A percentile compares a stretch with the other conserved stretches of the same genome.
Conservation (phyloP, 1,284 basidiomycete species). For the Puccinia horiana region DNA sequence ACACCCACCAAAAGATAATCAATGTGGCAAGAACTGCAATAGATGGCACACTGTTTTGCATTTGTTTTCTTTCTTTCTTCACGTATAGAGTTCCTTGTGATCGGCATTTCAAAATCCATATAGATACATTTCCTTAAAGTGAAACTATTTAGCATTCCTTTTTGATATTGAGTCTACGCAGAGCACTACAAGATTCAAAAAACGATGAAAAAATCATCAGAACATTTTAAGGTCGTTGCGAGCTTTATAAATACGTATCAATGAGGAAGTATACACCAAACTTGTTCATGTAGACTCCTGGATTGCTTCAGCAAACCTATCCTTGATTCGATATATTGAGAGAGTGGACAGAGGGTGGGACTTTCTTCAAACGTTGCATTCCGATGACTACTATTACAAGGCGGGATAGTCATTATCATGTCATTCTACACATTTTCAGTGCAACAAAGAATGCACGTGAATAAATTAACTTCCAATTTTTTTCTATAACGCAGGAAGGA, state of each 20-base stretch:
- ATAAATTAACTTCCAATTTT: not conserved
- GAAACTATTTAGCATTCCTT: not conserved
- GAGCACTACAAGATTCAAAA: not conserved
- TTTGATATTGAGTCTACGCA: too few species aligned
- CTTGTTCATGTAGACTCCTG: constrained; percentile 6
- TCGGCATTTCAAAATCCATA: too few species aligned
- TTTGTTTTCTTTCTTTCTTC: too few species aligned
- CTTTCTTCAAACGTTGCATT: not conserved
- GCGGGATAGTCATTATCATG: not conserved
- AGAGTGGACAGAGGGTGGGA: not conserved
- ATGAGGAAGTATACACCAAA: not conserved
- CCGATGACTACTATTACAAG: not conserved
- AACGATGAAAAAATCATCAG: too few species aligned
- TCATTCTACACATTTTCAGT: not conserved
- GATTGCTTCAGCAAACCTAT: not conserved
- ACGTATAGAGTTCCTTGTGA: too few species aligned
- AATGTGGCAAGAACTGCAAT: too few species aligned
- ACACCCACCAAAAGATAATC: too few species aligned
- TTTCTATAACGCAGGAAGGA: not conserved
- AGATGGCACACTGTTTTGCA: too few species aligned
- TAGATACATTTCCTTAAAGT: not conserved
- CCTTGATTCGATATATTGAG: not conserved
- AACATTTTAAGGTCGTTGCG: not conserved
- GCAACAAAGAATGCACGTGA: not conserved
- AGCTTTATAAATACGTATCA: not conserved